Base-by-base conservation (phyloP, 306 rosid genomes). In the Prunus davidiana region DNA sequence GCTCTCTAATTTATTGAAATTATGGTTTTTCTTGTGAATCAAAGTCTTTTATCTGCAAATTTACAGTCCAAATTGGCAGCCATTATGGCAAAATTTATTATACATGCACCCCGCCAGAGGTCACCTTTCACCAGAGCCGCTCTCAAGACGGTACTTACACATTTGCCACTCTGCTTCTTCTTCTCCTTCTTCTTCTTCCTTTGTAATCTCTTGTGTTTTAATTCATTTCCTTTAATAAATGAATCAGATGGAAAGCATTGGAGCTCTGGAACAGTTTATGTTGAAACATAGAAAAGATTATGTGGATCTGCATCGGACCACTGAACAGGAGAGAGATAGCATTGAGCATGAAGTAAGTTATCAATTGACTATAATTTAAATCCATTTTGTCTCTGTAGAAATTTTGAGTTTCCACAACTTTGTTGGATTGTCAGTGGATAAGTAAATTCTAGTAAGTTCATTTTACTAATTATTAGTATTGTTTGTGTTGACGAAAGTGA, bases 241-340 rank as follows among this genome's bases (percentile, higher is more conserved):
- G 22, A 3, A 16, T 64, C 81, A 95, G 98, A 91, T 92, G 1
- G 96, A 92, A 82, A 89, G 92, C 81, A 95, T 95, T 71, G 91
- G 83, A 76, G 91, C 96, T 75, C 79, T 92, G 76, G 92, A 92
- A 57, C 89, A 84, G 73, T 92, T 95, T 81, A 76, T 95, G 89
- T 69, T 86, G 81, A 92, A 88, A 82, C 99, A 95, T 77, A 86
- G 93, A 64, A 95, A 95, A 88, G 99, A 95, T 81, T 95, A 92
- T 55, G 89, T 91, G 3, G 99, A 95, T 88, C 79, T 86, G 81
- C 92, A 91, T 85, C 99, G 97, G 67, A 89, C 97, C 3, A 90
- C 97, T 76, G 97, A 92, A 78, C 87, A 89, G 67, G 99, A 95
- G 84, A 90, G 97, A 87, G 99, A 95, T 74, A 88, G 89, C 92